Evolutionary conservation across 352 stramenopile species (phyloP).

Genomic region (Elongisporangium prolatum): DNA sequence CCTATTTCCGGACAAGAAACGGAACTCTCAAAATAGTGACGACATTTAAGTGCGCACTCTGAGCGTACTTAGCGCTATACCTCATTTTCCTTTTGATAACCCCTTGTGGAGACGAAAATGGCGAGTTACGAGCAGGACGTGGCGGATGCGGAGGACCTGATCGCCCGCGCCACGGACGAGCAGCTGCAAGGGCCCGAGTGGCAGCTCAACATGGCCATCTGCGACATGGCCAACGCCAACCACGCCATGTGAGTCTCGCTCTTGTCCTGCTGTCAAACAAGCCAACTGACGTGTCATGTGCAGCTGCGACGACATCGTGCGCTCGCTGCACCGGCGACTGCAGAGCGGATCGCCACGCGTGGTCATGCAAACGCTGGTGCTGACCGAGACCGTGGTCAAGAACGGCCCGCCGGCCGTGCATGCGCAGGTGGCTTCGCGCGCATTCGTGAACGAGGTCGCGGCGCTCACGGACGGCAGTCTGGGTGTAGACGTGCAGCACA

Average conservation of each 20-base stretch:
- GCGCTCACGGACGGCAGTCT: constrained; percentile 59
- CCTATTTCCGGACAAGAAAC: background rate
- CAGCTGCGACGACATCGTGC: constrained; percentile 62
- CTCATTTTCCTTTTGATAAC: background rate
- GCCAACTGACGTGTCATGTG: background rate
- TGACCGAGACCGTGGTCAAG: constrained; percentile 75
- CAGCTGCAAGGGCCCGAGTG: constrained; percentile 49
- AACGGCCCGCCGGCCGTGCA: constrained; percentile 64
- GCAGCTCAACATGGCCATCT: constrained; percentile 71
- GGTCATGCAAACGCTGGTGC: constrained; percentile 48
- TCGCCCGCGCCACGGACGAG: constrained; percentile 54
- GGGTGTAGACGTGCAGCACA: constrained; percentile 72
- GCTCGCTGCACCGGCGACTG: constrained; percentile 47
- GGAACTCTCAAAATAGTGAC: background rate
- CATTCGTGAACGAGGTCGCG: constrained; percentile 65
- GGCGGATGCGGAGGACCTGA: constrained; percentile 35
- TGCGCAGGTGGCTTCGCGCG: constrained; percentile 42
- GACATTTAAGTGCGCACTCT: background rate
- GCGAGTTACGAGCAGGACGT: constrained; percentile 34
- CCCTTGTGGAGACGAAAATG: constrained; percentile 16
- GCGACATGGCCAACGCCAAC: constrained; percentile 58
- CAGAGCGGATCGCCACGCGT: constrained; percentile 41
- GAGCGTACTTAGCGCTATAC: background rate
- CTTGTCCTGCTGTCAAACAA: background rate
- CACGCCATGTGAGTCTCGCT: constrained; percentile 24